A percentile compares a stretch with the other conserved stretches of the same genome.
Conservation (phyloP, 768 basidiomycete genomes). For the Russula griseocarnosa region DNA sequence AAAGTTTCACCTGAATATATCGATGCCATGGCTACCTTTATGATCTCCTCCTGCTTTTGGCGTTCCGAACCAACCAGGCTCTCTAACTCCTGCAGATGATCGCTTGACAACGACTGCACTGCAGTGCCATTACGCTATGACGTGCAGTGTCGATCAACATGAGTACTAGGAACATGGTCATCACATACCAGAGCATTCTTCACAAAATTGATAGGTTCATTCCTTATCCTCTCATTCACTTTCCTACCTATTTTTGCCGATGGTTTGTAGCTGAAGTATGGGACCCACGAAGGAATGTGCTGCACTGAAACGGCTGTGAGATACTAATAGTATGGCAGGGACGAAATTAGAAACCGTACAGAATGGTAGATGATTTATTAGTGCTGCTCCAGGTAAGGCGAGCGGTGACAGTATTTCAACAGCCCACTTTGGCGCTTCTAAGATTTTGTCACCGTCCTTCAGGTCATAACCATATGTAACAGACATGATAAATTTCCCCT, state of each 20-base stretch:
- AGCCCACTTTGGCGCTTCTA: not conserved
- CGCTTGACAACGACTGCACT: slow-evolving; percentile 7
- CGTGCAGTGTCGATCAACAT: not conserved
- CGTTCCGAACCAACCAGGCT: slow-evolving; percentile 4
- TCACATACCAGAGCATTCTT: slow-evolving; percentile 5
- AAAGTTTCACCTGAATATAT: not conserved
- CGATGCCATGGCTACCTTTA: slow-evolving; percentile 6
- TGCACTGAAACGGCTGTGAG: slow-evolving; percentile 11
- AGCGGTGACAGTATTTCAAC: not conserved
- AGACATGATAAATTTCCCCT: slow-evolving; percentile 13
- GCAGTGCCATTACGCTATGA: slow-evolving; percentile 13
- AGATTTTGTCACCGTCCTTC: slow-evolving; percentile 1
- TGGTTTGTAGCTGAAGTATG: slow-evolving; percentile 7
- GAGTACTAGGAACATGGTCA: not conserved
- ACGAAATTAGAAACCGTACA: not conserved
- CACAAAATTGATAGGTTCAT: slow-evolving; percentile 14
- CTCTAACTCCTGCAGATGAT: slow-evolving; percentile 11
- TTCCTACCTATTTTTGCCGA: slow-evolving; percentile 2
- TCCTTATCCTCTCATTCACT: slow-evolving; percentile 1
- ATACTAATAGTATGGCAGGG: not conserved
- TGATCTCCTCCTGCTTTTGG: not conserved
- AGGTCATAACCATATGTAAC: slow-evolving; percentile 19
- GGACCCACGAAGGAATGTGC: slow-evolving; percentile 20
- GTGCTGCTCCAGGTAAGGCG: slow-evolving; percentile 3
- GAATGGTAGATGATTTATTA: slow-evolving; percentile 17